phyloP scores from a whole-genome alignment of 371 early-diverging fungal genomes.

The Choanephora cucurbitarum region DNA sequence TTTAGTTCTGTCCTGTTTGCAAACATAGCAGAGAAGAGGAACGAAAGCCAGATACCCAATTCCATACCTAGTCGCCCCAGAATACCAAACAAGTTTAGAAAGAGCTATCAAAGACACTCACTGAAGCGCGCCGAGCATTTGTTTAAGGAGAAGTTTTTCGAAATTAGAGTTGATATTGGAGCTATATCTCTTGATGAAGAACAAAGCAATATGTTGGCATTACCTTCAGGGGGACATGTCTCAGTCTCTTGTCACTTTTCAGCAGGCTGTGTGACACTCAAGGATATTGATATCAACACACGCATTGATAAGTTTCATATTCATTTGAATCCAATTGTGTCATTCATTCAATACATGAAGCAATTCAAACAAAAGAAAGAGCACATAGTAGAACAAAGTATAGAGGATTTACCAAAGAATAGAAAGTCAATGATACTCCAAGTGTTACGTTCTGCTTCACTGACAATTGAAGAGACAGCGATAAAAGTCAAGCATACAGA shows the following conservation, averaged over 20 bases:
- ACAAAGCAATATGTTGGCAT: slow-evolving; percentile 17
- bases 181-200: slow-evolving; percentile 15
- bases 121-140: slow-evolving; percentile 47
- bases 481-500: slow-evolving; percentile 6
- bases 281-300: slow-evolving; percentile 39
- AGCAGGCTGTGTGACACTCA: slow-evolving; percentile 48
- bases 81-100: slow-evolving; percentile 8
- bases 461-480: slow-evolving; percentile 22
- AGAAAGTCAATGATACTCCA: slow-evolving; percentile 10
- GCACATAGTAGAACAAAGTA: slow-evolving; percentile 3
- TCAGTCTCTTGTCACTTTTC: slow-evolving; percentile 51
- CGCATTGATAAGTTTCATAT: slow-evolving; percentile 6
- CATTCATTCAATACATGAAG: background rate
- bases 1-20: slow-evolving; percentile 47
- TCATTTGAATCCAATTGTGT: background rate
- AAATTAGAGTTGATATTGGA: slow-evolving; percentile 40
- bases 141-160: slow-evolving; percentile 51
- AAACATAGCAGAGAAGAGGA: slow-evolving; percentile 10
- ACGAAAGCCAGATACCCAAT: slow-evolving; percentile 3
- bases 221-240: slow-evolving; percentile 37
- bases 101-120: slow-evolving; percentile 47
- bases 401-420: background rate
- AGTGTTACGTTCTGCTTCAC: slow-evolving; percentile 21
- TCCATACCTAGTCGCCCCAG: slow-evolving; percentile 12
- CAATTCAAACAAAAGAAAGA: background rate